Evolutionary conservation across 169 alveolate species (phyloP), one percentile per base, ranked within the genome.

Genomic region (Plasmodium falciparum): DNA sequence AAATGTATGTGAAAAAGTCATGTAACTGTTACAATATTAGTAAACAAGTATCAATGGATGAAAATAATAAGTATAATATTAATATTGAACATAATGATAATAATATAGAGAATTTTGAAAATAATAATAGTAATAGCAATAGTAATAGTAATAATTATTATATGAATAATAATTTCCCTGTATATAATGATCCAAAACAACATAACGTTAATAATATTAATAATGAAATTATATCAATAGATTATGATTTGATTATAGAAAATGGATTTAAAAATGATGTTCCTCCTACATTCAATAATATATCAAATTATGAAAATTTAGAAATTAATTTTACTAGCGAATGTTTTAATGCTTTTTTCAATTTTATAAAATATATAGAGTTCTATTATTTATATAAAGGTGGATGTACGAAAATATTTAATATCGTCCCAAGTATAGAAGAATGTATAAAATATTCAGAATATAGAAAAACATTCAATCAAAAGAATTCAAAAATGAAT

Each of bases 371-470:
- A 50, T 83, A 56, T 58, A 83, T 83, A 33, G 91, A 83, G 45
- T 83, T 83, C 13, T 83, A 70, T 65, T 69, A 54, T 62, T 63
- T 83, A 29, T 83, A 69, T 54, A 83, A 83, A 69, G 58, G 85
- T 22, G 91, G 91, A 0, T 83, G 91, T 50, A 26, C 54, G 20
- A 83, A 56, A 69, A 58, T 83, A 63, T 83, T 83, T 49, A 83
- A 83, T 24, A 83, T 83, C 15, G 45, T 83, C 17, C 91, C 91
- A 5, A 20, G 69, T 17, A 69, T 83, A 49, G 85, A 83, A 15
- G 71, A 83, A 22, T 83, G 91, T 39, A 69, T 83, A 83, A 83
- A 49, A 83, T 83, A 83, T 20, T 69, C 74, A 13, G 85, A 83
- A 83, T 69, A 69, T 52, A 69, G 67, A 56, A 83, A 83, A 49